phyloP scores from a whole-genome alignment of 148 eudicot species.

The Salicornia ramosissima region DNA sequence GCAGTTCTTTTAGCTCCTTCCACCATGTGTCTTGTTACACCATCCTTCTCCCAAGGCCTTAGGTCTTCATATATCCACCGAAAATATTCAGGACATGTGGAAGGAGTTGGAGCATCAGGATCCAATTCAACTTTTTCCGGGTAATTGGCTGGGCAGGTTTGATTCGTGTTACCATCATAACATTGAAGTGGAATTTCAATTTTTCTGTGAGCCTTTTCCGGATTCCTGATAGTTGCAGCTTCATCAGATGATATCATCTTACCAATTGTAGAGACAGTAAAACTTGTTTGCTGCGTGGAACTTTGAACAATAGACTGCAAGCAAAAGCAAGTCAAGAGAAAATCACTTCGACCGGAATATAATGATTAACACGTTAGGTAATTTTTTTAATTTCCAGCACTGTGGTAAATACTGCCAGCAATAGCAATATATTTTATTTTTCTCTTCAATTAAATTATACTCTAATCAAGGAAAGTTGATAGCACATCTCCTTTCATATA shows the following conservation, averaged over 20 bases:
- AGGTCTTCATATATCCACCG: constrained; percentile 86
- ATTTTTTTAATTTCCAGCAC: no score
- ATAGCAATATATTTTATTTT: no score
- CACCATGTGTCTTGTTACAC: constrained; percentile 57
- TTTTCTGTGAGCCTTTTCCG: constrained; percentile 19
- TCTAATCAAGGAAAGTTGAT: no score
- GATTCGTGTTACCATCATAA: constrained; percentile 33
- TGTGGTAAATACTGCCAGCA: no score
- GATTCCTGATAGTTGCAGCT: constrained; percentile 12
- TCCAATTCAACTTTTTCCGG: constrained; percentile 35
- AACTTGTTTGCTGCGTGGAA: constrained; percentile 27
- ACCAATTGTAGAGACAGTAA: constrained; percentile 11
- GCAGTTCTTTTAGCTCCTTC: constrained; percentile 50
- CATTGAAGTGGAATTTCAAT: constrained; percentile 50
- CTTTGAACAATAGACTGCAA: constrained; percentile 42
- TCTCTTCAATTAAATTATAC: no score
- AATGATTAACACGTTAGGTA: no score
- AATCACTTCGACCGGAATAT: no score
- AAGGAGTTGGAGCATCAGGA: constrained; percentile 32
- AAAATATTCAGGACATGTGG: constrained; percentile 66
- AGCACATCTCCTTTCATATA: no score
- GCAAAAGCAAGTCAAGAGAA: constrained; percentile 3
- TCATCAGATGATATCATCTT: constrained; percentile 9
- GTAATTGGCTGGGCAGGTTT: constrained; percentile 60
- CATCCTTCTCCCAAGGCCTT: constrained; percentile 60